Percentiles rank a stretch among this genome's conserved stretches.
These are phyloP conservation scores for Silene vulgaris DNA, from an alignment of 179 eudicot species.

Conservation along the genomic window DNA sequence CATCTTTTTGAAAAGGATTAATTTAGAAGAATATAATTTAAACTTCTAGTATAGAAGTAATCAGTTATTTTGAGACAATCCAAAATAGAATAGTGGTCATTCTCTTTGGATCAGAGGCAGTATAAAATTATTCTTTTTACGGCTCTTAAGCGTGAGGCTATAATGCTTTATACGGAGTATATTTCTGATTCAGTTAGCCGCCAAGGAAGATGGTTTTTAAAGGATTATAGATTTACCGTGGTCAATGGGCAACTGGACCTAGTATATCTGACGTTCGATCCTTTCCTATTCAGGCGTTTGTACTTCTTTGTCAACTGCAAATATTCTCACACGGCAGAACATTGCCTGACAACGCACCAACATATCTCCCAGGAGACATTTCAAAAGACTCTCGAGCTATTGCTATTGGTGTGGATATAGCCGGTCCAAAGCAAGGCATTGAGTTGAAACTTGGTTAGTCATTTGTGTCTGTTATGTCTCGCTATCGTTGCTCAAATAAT, in stretches of 20 bases:
- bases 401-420: slow-evolving; percentile 46
- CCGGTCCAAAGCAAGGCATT: slow-evolving; percentile 58
- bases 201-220: neutral
- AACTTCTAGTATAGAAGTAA: neutral
- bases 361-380: slow-evolving; percentile 38
- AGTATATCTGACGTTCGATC: slow-evolving; percentile 10
- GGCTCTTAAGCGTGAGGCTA: neutral
- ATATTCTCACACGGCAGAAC: slow-evolving; percentile 60
- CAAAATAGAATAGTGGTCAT: neutral
- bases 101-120: neutral
- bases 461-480: neutral
- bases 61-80: slow-evolving; percentile 2
- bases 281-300: slow-evolving; percentile 51
- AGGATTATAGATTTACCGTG: neutral
- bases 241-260: neutral
- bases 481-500: neutral
- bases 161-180: neutral
- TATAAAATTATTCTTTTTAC: neutral
- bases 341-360: slow-evolving; percentile 67
- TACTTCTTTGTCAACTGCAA: slow-evolving; percentile 75
- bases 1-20: neutral
- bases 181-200: neutral
- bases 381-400: slow-evolving; percentile 54
- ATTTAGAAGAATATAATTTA: too few relatives aligned
- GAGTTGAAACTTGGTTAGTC: slow-evolving; percentile 75